Conservation (phyloP, 768 basidiomycete genomes). For the Asterophora lycoperdoides region DNA sequence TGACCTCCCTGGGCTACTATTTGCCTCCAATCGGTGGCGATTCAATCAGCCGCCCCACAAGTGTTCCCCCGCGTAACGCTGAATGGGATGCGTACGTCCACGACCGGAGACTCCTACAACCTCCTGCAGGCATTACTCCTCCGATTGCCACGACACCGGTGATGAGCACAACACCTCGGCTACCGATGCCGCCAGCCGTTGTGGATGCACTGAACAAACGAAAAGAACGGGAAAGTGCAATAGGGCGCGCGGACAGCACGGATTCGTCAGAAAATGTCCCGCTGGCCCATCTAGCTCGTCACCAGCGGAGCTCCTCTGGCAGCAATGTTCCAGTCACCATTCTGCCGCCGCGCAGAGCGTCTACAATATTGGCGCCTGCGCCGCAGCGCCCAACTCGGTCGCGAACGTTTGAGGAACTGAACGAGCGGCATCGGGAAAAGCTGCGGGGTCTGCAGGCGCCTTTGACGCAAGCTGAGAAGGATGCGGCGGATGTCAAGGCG, state of each 20-base stretch:
- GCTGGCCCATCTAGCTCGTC: conserved; percentile 29
- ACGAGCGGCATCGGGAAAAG: conserved; percentile 81
- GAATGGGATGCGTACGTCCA: conserved; percentile 87
- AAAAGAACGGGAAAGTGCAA: conserved; percentile 65
- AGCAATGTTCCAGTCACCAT: conserved; percentile 39
- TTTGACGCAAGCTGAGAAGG: conserved; percentile 73
- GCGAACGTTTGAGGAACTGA: conserved; percentile 83
- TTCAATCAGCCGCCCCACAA: conserved; percentile 64
- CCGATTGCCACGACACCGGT: conserved; percentile 64
- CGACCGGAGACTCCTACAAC: conserved; percentile 80
- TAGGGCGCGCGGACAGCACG: conserved; percentile 42
- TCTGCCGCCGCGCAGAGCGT: conserved; percentile 42
- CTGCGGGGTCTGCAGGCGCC: conserved; percentile 80
- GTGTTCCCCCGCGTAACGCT: conserved; percentile 67
- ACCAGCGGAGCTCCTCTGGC: conserved; percentile 26
- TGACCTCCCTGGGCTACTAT: conserved; percentile 44
- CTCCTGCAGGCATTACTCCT: conserved; percentile 75
- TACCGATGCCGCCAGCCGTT: conserved; percentile 67
- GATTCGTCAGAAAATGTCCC: conserved; percentile 50
- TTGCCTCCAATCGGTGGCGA: conserved; percentile 44
- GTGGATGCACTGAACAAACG: conserved; percentile 69
- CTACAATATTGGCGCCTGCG: conserved; percentile 36
- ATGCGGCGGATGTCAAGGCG: conserved; percentile 69
- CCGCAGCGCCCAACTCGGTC: conserved; percentile 57
- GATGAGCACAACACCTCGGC: conserved; percentile 36